These are phyloP conservation scores for Barnettozyma hawaiiensis DNA, from an alignment of 1,139 yeast species.

Conservation along the genomic window DNA sequence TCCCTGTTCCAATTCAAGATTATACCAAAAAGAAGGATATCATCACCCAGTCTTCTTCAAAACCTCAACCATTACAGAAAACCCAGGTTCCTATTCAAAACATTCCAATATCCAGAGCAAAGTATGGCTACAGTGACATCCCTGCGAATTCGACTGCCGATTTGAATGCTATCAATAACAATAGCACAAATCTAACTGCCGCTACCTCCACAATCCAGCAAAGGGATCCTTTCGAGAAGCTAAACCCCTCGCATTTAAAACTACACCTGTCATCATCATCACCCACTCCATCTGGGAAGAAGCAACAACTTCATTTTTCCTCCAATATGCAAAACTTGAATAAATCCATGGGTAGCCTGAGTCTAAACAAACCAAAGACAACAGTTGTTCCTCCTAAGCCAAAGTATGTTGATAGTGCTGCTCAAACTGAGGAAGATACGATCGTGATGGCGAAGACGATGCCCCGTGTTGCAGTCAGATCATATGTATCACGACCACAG, in stretches of 20 bases:
- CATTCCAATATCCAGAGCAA: slow-evolving; percentile 7
- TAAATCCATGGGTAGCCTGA: slow-evolving; percentile 19
- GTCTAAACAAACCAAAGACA: slow-evolving; percentile 1
- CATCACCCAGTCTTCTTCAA: slow-evolving; percentile 2
- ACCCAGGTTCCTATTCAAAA: slow-evolving; percentile 7
- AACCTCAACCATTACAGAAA: slow-evolving; percentile 2
- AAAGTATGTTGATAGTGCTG: slow-evolving; percentile 24
- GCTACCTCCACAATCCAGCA: not conserved
- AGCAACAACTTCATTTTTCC: slow-evolving; percentile 12
- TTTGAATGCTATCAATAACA: slow-evolving; percentile 12
- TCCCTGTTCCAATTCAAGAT: slow-evolving; percentile 47
- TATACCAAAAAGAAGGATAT: slow-evolving; percentile 15
- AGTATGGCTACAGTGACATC: slow-evolving; percentile 6
- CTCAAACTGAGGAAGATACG: slow-evolving; percentile 18
- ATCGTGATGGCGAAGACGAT: too few species aligned
- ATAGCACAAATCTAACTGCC: not conserved
- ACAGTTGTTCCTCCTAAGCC: slow-evolving; percentile 16
- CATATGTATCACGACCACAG: slow-evolving; percentile 17
- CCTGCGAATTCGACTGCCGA: slow-evolving; percentile 7
- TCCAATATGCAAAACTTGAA: slow-evolving; percentile 15
- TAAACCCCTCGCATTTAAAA: not conserved
- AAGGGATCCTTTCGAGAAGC: slow-evolving; percentile 18
- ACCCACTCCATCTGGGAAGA: slow-evolving; percentile 18
- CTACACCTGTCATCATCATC: slow-evolving; percentile 1
- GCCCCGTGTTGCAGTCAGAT: slow-evolving; percentile 1